Evolutionary conservation across 805 yeast species (phyloP).

Genomic region (Metschnikowia orientalis): DNA sequence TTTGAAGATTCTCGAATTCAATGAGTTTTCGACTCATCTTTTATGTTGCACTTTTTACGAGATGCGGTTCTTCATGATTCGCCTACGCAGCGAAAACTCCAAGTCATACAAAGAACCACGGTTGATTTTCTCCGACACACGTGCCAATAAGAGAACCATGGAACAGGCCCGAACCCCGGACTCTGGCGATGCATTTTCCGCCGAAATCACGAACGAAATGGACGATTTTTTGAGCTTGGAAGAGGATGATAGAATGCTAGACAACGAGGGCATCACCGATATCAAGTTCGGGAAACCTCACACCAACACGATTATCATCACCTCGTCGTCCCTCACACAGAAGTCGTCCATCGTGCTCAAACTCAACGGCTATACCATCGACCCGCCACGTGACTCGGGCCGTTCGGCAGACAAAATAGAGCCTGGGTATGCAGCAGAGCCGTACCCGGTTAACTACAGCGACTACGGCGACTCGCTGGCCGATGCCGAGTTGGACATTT

Average conservation of each 20-base stretch:
- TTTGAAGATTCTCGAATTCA: constrained; percentile 66
- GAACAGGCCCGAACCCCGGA: constrained; percentile 12
- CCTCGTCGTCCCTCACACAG: constrained; percentile 34
- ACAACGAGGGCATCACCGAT: constrained; percentile 87
- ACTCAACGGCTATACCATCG: constrained; percentile 47
- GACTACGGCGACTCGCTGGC: constrained; percentile 9
- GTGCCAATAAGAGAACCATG: constrained; percentile 9
- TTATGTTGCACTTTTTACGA: constrained; percentile 77
- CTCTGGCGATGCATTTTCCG: constrained; percentile 16
- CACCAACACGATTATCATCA: constrained; percentile 34
- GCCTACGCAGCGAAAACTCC: constrained; percentile 50
- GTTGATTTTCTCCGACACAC: constrained; percentile 34
- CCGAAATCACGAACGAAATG: constrained; percentile 8
- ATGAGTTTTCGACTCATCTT: constrained; percentile 63
- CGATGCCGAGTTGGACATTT: constrained; percentile 29
- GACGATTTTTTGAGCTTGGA: constrained; percentile 10
- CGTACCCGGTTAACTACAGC: not conserved
- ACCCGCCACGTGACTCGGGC: constrained; percentile 20
- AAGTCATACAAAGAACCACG: constrained; percentile 36
- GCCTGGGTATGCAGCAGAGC: not conserved
- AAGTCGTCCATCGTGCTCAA: constrained; percentile 31
- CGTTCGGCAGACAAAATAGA: not conserved
- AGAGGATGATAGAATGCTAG: constrained; percentile 41
- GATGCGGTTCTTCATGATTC: constrained; percentile 71
- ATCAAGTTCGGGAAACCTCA: constrained; percentile 47